Evolutionary conservation across 2,329 filamentous ascomycete genomes (phyloP).

Genomic region (Myriangium duriaei): DNA sequence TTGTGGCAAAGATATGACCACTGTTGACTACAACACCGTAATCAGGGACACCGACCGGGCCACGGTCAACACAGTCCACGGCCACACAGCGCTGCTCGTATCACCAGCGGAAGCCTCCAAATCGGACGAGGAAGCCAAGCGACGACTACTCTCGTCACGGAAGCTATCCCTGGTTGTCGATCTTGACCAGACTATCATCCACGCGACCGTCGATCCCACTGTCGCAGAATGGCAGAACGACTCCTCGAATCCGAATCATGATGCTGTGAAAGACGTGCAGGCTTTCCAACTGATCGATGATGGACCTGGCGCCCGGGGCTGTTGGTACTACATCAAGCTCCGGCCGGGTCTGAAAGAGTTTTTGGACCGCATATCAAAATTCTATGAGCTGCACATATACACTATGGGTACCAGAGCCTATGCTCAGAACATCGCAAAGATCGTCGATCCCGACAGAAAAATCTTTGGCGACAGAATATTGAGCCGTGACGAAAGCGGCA

Average conservation of each 20-base stretch:
- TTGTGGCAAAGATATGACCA: constrained; percentile 92
- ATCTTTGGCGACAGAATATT: constrained; percentile 91
- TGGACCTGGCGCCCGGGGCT: constrained; percentile 59
- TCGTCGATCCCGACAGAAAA: constrained; percentile 80
- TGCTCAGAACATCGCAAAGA: constrained; percentile 77
- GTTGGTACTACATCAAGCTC: constrained; percentile 97
- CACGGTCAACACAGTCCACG: constrained; percentile 88
- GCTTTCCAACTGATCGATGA: constrained; percentile 85
- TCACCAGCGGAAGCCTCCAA: constrained; percentile 68
- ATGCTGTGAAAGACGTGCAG: constrained; percentile 76
- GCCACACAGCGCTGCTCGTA: constrained; percentile 75
- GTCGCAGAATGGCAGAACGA: constrained; percentile 93
- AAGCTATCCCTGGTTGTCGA: constrained; percentile 93
- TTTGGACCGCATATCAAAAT: constrained; percentile 58
- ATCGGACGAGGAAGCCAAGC: constrained; percentile 77
- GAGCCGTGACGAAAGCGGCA: constrained; percentile 93
- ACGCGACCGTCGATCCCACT: constrained; percentile 92
- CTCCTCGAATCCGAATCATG: constrained; percentile 76
- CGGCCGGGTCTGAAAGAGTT: constrained; percentile 77
- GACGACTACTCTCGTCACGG: constrained; percentile 62
- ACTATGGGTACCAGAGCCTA: constrained; percentile 99
- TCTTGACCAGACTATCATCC: constrained; percentile 95
- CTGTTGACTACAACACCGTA: constrained; percentile 68
- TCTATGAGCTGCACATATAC: constrained; percentile 95
- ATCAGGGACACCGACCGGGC: constrained; percentile 70